Evolutionary conservation across 331 rosid genomes (phyloP), one percentile per base, ranked within the genome.

Genomic region (Erythrophleum ivorense): DNA sequence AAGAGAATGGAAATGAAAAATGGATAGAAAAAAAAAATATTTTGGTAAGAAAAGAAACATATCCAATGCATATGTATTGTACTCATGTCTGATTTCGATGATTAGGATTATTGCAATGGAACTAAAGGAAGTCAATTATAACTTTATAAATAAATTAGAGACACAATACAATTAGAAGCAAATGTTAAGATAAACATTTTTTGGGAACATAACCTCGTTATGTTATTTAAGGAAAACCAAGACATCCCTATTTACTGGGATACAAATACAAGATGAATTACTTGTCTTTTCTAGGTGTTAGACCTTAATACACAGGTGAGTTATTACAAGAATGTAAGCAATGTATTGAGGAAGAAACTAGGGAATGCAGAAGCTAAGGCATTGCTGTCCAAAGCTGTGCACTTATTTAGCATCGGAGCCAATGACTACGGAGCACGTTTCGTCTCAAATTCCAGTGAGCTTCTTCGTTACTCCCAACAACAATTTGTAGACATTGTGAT

Each of bases 391-490:
- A 66, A 58, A 21, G 84, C 91, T 46, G 85, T 91, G 19, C 84
- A 87, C 77, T 34, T 91, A 41, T n/a, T 89, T 13, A 86, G 81
- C 72, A 13, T 89, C 15, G 90, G 92, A 71, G 41, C 49, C 82
- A 90, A 88, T 34, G 94, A 91, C 62, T 91, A 86, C 34, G n/a
- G 67, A 13, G 15, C 18, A 2, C 82, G 84, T 6, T 82, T 79
- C 18, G 2, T 0, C 7, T 0, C 19, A 24, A 86, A 83, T 8
- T 65, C 85, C 2, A 50, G 52, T 11, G n/a, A 19, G 15, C 6
- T 73, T 55, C 34, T 50, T 2, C 29, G 69, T 3, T 72, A 65
- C 54, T 54, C 89, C 9, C 79, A 62, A 14, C 38, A 45, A 50
- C 59, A 86, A 66, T 87, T 75, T 4, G 84, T 88, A 2, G 82